Evolutionary conservation across 2,329 filamentous ascomycete genomes (phyloP).

Genomic region (Fusarium acutatum): DNA sequence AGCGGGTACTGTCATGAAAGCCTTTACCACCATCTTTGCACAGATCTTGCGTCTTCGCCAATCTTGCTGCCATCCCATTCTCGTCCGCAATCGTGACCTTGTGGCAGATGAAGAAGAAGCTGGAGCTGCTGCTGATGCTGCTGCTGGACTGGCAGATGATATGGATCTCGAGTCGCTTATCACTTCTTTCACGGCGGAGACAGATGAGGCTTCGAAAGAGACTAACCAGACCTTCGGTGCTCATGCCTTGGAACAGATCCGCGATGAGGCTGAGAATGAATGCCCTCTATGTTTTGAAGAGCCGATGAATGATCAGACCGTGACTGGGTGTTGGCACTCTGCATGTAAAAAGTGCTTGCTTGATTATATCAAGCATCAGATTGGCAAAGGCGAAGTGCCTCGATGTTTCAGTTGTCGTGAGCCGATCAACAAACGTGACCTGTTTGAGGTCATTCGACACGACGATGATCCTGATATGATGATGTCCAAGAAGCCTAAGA

Average conservation of each 20-base stretch:
- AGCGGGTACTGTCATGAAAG: constrained; percentile 91
- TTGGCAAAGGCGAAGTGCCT: constrained; percentile 76
- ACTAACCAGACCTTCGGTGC: constrained; percentile 73
- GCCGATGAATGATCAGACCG: constrained; percentile 92
- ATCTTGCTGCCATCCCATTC: constrained; percentile 89
- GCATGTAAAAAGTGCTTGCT: constrained; percentile 95
- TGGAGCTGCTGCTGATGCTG: constrained; percentile 75
- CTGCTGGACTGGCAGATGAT: constrained; percentile 86
- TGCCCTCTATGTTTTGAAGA: constrained; percentile 96
- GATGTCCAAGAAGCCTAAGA: constrained; percentile 57
- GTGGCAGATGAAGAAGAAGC: constrained; percentile 90
- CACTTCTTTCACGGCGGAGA: constrained; percentile 78
- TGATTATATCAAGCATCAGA: constrained; percentile 88
- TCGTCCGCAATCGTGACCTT: constrained; percentile 85
- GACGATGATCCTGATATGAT: constrained; percentile 64
- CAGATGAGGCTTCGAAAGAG: constrained; percentile 71
- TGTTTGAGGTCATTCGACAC: constrained; percentile 91
- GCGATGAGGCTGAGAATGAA: constrained; percentile 86
- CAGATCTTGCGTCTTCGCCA: constrained; percentile 94
- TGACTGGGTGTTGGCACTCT: constrained; percentile 97
- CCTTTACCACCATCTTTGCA: constrained; percentile 96
- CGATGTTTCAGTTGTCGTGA: constrained; percentile 93
- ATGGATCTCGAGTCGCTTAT: constrained; percentile 94
- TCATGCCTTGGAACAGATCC: constrained; percentile 89
- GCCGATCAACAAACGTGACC: constrained; percentile 79